Base-by-base conservation (phyloP, 257 asterid species). In the Apocynum venetum region DNA sequence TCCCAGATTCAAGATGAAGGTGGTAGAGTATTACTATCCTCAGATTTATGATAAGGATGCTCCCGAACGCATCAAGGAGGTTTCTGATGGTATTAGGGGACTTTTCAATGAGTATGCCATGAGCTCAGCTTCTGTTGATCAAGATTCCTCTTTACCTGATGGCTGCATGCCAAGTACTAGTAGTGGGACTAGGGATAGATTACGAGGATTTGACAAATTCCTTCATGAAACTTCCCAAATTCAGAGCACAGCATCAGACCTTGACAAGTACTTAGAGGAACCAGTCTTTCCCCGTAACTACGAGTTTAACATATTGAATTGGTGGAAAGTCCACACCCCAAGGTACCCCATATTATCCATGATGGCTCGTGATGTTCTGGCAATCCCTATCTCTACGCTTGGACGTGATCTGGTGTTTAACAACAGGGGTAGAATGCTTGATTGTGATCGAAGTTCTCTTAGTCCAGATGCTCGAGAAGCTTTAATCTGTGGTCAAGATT, bases 301-400 rank as follows among this genome's bases (percentile, higher is more conserved):
- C 73, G 96, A 96, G 82, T 96, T 96, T 84, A 89, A 90, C 86
- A 85, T 96, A 78, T 85, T 96, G 73, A 93, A 96, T 85, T 96
- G 99, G 99, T 96, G 99, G 99, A 96, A 91, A 86, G 99, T 96
- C 68, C 98, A 96, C 80, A 90, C 94, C 2, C 99, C 99, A 8
- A 89, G 98, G 91, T 93, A 96, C 78, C 98, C 99, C 15, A 86
- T 91, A 74, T 88, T 93, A 83, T 96, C 99, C 14, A 86, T 88
- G 91, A 90, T 96, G 92, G 99, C 99, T 5, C 97, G 98, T 13
- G 99, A 96, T 85, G 75, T 93, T 66, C 90, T 96, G 84, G 94
- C 88, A 9, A 81, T 91, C 78, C 97, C 97, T 10, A 89, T 91
- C 68, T 90, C 97, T 52, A 91, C 97, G 52, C 90, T 96, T 78